These are phyloP conservation scores for Pleodorina starrii DNA, from an alignment of 139 green algal genomes.

Conservation along the genomic window DNA sequence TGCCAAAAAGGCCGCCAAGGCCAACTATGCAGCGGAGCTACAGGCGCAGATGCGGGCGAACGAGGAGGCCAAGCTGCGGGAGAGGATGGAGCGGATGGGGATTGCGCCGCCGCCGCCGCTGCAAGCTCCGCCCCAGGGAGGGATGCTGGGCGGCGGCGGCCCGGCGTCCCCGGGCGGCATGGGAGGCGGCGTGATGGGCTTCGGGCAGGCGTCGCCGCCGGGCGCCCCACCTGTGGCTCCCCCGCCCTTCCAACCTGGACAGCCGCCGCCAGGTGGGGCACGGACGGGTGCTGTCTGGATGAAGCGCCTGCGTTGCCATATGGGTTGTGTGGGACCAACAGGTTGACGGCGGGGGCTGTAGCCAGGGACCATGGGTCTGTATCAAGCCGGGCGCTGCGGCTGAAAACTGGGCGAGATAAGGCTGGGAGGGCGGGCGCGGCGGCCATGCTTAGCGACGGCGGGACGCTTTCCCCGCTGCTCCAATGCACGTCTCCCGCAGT, in stretches of 20 bases:
- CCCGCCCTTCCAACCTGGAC: conserved; percentile 10
- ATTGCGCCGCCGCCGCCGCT: conserved; percentile 13
- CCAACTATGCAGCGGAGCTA: conserved; percentile 52
- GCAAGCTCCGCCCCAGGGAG: conserved; percentile 3
- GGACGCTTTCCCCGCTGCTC: too few species aligned
- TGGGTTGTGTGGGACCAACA: too few species aligned
- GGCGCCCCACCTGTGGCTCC: neutral
- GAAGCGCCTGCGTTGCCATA: too few species aligned
- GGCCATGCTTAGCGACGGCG: too few species aligned
- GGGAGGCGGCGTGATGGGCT: neutral
- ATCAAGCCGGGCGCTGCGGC: too few species aligned
- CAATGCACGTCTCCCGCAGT: too few species aligned
- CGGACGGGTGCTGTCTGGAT: too few species aligned
- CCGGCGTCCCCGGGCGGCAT: neutral
- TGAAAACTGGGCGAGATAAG: too few species aligned
- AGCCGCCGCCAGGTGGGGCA: too few species aligned
- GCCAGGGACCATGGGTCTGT: too few species aligned
- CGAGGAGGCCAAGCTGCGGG: conserved; percentile 54
- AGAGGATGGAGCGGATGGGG: conserved; percentile 54
- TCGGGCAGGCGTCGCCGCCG: neutral
- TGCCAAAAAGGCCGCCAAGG: conserved; percentile 2
- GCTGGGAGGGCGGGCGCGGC: too few species aligned
- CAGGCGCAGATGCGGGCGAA: conserved; percentile 54
- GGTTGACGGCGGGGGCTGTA: too few species aligned
- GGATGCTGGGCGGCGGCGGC: neutral